Conservation (phyloP, 495 filamentous ascomycete genomes). For the Neurospora hispaniola region DNA sequence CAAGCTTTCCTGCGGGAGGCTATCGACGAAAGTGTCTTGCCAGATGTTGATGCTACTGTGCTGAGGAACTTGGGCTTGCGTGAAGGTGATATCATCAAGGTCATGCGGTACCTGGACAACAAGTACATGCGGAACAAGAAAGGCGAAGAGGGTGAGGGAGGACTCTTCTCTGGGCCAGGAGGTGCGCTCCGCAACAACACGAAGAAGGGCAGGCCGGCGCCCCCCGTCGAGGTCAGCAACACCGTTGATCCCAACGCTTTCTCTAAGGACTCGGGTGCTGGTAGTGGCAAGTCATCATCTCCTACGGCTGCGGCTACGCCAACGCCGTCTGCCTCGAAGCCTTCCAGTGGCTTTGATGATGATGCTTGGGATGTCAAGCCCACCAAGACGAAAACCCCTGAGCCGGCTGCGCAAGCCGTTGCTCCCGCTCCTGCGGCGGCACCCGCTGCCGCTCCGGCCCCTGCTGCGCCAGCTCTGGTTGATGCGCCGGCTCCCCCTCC, state of each 20-base stretch:
- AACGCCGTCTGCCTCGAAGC: constrained; percentile 35
- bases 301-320: constrained; percentile 33
- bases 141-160: constrained; percentile 55
- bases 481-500: constrained; percentile 14
- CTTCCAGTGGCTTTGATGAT: constrained; percentile 74
- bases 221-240: constrained; percentile 72
- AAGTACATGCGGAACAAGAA: constrained; percentile 64
- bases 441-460: constrained; percentile 13
- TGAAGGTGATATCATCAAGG: constrained; percentile 91
- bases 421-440: constrained; percentile 35
- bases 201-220: constrained; percentile 81
- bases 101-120: constrained; percentile 80
- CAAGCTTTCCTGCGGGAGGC: constrained; percentile 80
- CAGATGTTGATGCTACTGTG: constrained; percentile 72
- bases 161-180: constrained; percentile 85
- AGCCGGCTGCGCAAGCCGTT: constrained; percentile 22
- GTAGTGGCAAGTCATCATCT: constrained; percentile 33
- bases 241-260: constrained; percentile 82
- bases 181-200: constrained; percentile 88
- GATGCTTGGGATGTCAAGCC: constrained; percentile 97
- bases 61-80: constrained; percentile 81
- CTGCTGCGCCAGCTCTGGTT: constrained; percentile 29
- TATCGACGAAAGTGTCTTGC: constrained; percentile 86
- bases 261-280: constrained; percentile 31
- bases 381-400: constrained; percentile 47